Conservation (phyloP, 2,329 filamentous ascomycete genomes). For the Aureobasidium sp. region DNA sequence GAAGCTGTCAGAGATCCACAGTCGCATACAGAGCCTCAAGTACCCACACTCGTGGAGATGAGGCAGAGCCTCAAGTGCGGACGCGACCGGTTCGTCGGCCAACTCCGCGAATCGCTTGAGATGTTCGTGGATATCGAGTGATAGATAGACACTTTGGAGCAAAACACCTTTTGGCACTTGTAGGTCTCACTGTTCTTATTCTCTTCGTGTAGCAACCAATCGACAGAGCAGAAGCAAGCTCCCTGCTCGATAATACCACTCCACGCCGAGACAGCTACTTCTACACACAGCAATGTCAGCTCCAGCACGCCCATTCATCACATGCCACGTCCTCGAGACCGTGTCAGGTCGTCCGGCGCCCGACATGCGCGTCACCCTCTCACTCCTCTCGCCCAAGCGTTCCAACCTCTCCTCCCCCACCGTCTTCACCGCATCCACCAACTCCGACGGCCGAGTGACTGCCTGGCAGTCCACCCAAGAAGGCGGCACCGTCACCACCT, state of each 20-base stretch:
- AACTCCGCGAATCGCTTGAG: neutral
- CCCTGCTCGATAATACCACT: neutral
- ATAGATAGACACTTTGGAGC: neutral
- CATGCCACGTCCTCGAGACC: conserved; percentile 82
- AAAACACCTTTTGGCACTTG: neutral
- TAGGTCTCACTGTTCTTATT: neutral
- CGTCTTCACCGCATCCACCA: conserved; percentile 60
- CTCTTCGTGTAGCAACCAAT: neutral
- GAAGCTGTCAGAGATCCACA: neutral
- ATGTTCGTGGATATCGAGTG: neutral
- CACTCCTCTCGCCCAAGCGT: conserved; percentile 34
- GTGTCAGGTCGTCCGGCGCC: conserved; percentile 63
- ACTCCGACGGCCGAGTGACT: conserved; percentile 68
- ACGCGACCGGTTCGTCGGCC: neutral
- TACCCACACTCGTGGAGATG: too few relatives aligned
- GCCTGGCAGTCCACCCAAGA: conserved; percentile 52
- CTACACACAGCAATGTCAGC: conserved; percentile 14
- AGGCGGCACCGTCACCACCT: conserved; percentile 28
- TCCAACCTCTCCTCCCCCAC: conserved; percentile 25
- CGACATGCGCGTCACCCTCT: conserved; percentile 59
- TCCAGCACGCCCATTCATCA: conserved; percentile 52
- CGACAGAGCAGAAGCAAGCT: neutral
- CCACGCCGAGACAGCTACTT: neutral
- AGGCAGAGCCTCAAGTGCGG: neutral
- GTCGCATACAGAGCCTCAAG: neutral